Conservation (phyloP, 495 filamentous ascomycete species). For the Daldinia bambusicola region DNA sequence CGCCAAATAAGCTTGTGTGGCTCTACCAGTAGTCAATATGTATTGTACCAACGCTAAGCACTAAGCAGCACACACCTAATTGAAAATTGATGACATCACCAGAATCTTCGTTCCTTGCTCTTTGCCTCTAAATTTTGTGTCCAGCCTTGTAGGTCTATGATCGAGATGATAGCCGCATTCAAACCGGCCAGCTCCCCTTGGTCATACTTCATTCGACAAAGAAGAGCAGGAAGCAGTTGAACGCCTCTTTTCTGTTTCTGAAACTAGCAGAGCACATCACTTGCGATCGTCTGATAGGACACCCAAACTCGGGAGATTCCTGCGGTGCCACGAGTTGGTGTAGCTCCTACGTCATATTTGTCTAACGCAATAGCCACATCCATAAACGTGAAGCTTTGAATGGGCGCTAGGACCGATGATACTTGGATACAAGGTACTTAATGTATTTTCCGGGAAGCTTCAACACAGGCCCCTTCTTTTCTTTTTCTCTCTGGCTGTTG, state of each 20-base stretch:
- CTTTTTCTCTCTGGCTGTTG: too few relatives aligned
- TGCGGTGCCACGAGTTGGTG: slow-evolving; percentile 18
- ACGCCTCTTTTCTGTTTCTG: slow-evolving; percentile 18
- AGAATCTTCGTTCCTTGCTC: slow-evolving; percentile 24
- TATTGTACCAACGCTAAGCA: slow-evolving; percentile 28
- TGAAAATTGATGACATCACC: slow-evolving; percentile 39
- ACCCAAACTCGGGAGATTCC: background rate
- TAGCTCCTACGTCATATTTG: slow-evolving; percentile 40
- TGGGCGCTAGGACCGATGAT: slow-evolving; percentile 1
- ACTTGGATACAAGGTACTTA: background rate
- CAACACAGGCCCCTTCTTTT: background rate
- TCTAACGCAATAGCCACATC: slow-evolving; percentile 31
- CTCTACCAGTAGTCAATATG: slow-evolving; percentile 12
- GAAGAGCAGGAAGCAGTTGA: background rate
- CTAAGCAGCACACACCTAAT: background rate
- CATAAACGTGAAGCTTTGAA: background rate
- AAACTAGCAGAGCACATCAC: slow-evolving; percentile 14
- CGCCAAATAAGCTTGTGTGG: slow-evolving; percentile 29
- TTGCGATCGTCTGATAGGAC: background rate
- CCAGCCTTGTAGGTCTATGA: slow-evolving; percentile 27
- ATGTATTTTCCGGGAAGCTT: background rate
- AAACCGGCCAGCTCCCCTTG: background rate
- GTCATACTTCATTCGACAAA: slow-evolving; percentile 18
- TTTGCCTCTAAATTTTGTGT: slow-evolving; percentile 12
- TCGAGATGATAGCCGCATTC: slow-evolving; percentile 37